Evolutionary conservation across 2,329 filamentous ascomycete genomes (phyloP), one percentile per base, ranked within the genome.

Genomic region (Fusarium solani-melongenae): DNA sequence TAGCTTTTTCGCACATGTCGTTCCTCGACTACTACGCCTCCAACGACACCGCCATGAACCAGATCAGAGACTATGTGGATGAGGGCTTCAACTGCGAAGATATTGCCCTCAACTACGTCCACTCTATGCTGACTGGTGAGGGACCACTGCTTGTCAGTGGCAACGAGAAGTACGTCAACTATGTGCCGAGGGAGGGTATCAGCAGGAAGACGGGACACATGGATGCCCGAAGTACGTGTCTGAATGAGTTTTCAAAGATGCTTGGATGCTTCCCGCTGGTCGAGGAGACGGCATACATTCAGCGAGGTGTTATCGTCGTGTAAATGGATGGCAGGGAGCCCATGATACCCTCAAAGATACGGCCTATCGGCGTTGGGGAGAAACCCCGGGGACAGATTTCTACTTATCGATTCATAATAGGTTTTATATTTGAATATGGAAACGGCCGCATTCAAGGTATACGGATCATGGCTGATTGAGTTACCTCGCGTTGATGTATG

Each of bases 1-100:
- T 84, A 2, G 78, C 79, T 29, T 84, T 84, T 58, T 76, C 80
- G 4, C 81, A 84, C 59, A 78, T 84, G 22, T 79, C 81, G 4
- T 81, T 83, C 46, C 74, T 84, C 56, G 83, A 83, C 60, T 83
- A 80, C 62, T 84, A 84, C 74, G 83, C 77, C 1, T 81, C 82
- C 4, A 77, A 79, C n/a, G 79, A 81, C n/a, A 75, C 74, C 2
- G 61, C 74, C 44, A 77, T 80, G 68, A 76, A 70, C 5, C 75
- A 75, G 59, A 77, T 84, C 24, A 80, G 83, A 4, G 72, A 79
- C 1, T 82, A 83, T 63, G 82, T 84, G 15, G 83, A 84, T 27
- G 69, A 80, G 20, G 74, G 80, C 49, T 80, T 82, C 76, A 84
- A 84, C 73, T 84, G 83, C 77, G 83, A 84, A 68, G 82, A 84